Conservation (phyloP, 2,329 filamentous ascomycete genomes). For the Colletotrichum karsti region DNA sequence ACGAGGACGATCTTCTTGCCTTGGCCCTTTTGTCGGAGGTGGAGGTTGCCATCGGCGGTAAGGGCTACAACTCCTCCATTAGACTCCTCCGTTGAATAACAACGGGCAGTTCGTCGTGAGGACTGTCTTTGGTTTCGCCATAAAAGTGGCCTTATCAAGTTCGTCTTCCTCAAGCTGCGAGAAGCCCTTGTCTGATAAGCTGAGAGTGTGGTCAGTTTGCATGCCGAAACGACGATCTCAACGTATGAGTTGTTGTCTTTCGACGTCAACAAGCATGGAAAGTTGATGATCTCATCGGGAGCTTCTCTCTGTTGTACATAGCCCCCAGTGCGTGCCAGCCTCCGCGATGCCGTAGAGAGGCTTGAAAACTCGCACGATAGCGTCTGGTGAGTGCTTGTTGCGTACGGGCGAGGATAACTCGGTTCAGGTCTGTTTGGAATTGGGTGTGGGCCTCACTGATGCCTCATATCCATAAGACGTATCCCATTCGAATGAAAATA, state of each 20-base stretch:
- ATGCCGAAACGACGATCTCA: not conserved
- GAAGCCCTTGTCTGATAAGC: not conserved
- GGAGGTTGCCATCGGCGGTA: not conserved
- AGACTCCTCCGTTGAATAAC: not conserved
- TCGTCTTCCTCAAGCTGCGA: not conserved
- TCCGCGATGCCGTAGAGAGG: not conserved
- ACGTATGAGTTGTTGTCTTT: too few species aligned
- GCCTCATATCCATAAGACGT: not conserved
- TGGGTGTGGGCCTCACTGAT: not conserved
- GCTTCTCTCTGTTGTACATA: not conserved
- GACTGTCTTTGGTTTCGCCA: not conserved
- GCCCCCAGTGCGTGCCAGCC: not conserved
- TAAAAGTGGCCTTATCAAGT: not conserved
- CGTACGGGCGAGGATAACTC: not conserved
- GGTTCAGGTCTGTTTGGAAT: not conserved
- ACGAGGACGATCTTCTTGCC: not conserved
- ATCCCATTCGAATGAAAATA: accelerated
- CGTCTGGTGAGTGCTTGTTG: not conserved
- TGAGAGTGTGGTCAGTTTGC: not conserved
- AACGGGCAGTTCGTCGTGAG: not conserved
- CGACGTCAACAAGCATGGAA: too few species aligned
- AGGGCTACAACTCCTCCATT: too few species aligned
- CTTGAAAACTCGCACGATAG: not conserved
- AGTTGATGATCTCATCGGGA: not conserved
- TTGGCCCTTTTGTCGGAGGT: not conserved